Percentiles rank a stretch among this genome's conserved stretches.
Conservation (phyloP, 768 basidiomycete genomes). For the Pleurotus citrinopileatus region DNA sequence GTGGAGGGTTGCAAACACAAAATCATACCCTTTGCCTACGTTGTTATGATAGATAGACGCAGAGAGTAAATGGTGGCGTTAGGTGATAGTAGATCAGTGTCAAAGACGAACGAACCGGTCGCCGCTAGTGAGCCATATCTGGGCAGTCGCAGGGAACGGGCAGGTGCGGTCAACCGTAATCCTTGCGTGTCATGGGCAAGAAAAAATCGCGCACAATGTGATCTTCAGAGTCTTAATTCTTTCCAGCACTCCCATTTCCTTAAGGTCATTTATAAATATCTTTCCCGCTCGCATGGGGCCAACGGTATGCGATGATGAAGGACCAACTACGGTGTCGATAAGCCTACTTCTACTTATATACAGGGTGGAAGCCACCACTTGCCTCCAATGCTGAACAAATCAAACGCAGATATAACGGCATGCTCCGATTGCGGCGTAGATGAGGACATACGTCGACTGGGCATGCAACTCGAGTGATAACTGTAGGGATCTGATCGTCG, state of each 20-base stretch:
- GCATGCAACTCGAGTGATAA: neutral
- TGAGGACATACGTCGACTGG: constrained; percentile 1
- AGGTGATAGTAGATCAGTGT: no score
- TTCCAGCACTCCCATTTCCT: constrained; percentile 64
- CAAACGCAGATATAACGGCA: constrained; percentile 92
- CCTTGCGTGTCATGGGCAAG: neutral
- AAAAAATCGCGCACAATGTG: constrained; percentile 53
- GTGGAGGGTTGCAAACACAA: constrained; percentile 1
- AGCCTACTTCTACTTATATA: neutral
- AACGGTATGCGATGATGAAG: constrained; percentile 51
- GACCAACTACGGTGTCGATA: constrained; percentile 34
- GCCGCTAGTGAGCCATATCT: constrained; percentile 94
- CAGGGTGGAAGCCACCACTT: constrained; percentile 22
- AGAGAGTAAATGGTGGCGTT: no score
- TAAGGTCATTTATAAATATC: constrained; percentile 79
- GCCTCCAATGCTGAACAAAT: constrained; percentile 91
- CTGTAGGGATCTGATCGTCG: neutral
- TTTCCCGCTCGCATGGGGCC: constrained; percentile 84
- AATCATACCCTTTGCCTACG: constrained; percentile 71
- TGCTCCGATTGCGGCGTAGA: constrained; percentile 46
- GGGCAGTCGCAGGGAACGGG: constrained; percentile 6
- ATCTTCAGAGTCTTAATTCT: constrained; percentile 82
- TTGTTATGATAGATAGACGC: no score
- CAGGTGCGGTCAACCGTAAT: neutral
- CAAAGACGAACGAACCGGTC: constrained; percentile 57